Evolutionary conservation across 192 early-diverging fungal species (phyloP), one percentile per base, ranked within the genome.

Genomic region (Coemansia sp.): DNA sequence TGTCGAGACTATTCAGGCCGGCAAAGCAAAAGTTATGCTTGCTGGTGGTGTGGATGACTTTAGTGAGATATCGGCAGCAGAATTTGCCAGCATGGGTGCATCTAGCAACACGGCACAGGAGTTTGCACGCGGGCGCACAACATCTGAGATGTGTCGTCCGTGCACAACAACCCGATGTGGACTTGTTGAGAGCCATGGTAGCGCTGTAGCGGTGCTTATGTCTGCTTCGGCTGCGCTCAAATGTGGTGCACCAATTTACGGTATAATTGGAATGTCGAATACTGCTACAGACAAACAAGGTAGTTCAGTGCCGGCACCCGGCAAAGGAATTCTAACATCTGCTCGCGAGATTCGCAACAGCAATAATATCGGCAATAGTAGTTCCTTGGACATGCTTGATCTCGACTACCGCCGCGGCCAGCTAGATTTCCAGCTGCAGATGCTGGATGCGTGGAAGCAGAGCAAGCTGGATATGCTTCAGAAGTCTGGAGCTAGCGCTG

Each of bases 31-130:
- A 79, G 87, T 97, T 33, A 89, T 95, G 70, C 84, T 97, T 63
- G 94, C 92, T 54, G 95, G 95, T 76, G 93, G 91, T 33, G 93
- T 90, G 57, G 95, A 97, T 61, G 93, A 94, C 71, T 88, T 95
- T 83, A 87, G 86, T 61, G 92, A 94, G 72, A 93, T 93, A 62
- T 87, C 90, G 24, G 89, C 90, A 1, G 87, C 91, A 65, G 95
- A 96, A 79, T 97, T 97, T 74, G 93, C 91, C 66, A 92, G 93
- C 87, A 97, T 97, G 94, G 95, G 94, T 75, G 95, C 95, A 6
- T 94, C 93, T 21, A 88, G 87, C 73, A 94, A 92, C 73, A 79
- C 90, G 33, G 78, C 87, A 39, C 90, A 92, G 21, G 95, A 97
- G 75, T 81, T 93, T 57, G 92, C 88, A 5, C 83, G 85, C 21